Conservation (phyloP, 2,329 filamentous ascomycete species). For the Aureobasidium namibiae region DNA sequence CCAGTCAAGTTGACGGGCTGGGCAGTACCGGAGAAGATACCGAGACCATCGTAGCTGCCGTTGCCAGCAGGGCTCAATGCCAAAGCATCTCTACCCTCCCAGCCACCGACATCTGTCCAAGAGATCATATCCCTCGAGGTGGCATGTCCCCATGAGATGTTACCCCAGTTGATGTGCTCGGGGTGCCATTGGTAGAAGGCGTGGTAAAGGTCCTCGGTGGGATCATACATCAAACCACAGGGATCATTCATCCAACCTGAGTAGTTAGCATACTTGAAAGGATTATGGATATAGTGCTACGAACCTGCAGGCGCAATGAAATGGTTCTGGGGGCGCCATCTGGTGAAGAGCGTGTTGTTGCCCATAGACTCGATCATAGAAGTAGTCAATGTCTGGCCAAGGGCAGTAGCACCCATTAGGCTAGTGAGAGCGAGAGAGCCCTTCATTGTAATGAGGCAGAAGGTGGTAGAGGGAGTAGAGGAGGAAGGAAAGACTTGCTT, state of each 20-base stretch:
- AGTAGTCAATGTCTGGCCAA: constrained; percentile 20
- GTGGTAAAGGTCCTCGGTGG: constrained; percentile 40
- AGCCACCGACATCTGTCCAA: constrained; percentile 38
- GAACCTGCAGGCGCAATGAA: constrained; percentile 42
- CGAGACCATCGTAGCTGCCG: constrained; percentile 41
- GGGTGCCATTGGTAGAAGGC: constrained; percentile 47
- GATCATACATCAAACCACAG: constrained; percentile 44
- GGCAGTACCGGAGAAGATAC: constrained; percentile 45
- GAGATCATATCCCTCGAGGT: constrained; percentile 42
- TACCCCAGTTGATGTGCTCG: constrained; percentile 40
- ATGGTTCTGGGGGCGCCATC: constrained; percentile 40
- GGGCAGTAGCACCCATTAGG: constrained; percentile 6
- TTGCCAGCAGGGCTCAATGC: constrained; percentile 33
- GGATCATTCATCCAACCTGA: constrained; percentile 45
- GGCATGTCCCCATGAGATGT: constrained; percentile 45
- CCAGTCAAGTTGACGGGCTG: constrained; percentile 42
- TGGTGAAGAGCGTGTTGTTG: constrained; percentile 42
- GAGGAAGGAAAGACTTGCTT: neutral
- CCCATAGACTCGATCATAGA: constrained; percentile 27
- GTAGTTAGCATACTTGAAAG: no score
- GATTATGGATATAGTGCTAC: no score
- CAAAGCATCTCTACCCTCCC: constrained; percentile 36
- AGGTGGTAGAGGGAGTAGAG: neutral
- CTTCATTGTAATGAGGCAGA: constrained; percentile 1
- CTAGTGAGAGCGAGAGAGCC: neutral